These are phyloP conservation scores for Aspergillus pseudoglaucus DNA, from an alignment of 2,329 filamentous ascomycete species.

Conservation along the genomic window DNA sequence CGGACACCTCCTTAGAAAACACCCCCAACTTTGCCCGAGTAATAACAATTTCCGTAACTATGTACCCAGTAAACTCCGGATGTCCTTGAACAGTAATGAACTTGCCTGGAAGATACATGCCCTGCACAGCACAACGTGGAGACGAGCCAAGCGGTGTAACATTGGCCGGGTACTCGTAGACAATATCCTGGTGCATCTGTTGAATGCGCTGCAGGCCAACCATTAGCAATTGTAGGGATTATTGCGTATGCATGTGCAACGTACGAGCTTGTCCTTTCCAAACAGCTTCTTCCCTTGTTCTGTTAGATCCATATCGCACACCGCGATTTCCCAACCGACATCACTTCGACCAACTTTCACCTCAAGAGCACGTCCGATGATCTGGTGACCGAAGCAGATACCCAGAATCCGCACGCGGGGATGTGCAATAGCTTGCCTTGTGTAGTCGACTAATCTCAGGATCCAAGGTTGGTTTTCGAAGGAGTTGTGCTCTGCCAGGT, in stretches of 20 bases:
- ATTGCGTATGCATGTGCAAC: constrained; percentile 14
- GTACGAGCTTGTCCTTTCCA: constrained; percentile 55
- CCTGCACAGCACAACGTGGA: constrained; percentile 65
- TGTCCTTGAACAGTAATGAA: constrained; percentile 79
- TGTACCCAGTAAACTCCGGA: constrained; percentile 70
- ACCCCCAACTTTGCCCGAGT: constrained; percentile 60
- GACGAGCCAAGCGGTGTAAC: constrained; percentile 60
- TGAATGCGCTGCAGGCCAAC: constrained; percentile 47
- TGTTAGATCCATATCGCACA: constrained; percentile 62
- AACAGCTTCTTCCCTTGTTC: constrained; percentile 66
- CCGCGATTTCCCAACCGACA: constrained; percentile 74
- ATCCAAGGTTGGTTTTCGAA: constrained; percentile 75
- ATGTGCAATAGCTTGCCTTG: constrained; percentile 53
- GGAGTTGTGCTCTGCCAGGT: constrained; percentile 55
- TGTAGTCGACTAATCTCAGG: constrained; percentile 63
- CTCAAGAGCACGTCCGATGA: constrained; percentile 67
- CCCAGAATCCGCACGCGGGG: constrained; percentile 65
- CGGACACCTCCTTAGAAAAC: constrained; percentile 62
- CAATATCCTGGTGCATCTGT: constrained; percentile 81
- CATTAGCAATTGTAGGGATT: background rate
- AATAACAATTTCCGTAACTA: constrained; percentile 63
- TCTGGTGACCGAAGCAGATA: constrained; percentile 84
- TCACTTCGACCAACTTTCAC: constrained; percentile 60
- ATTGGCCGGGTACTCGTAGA: constrained; percentile 56
- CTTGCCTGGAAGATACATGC: constrained; percentile 62